Evolutionary conservation across 106 monocot species (phyloP).

Genomic region (Ottelia alismoides): DNA sequence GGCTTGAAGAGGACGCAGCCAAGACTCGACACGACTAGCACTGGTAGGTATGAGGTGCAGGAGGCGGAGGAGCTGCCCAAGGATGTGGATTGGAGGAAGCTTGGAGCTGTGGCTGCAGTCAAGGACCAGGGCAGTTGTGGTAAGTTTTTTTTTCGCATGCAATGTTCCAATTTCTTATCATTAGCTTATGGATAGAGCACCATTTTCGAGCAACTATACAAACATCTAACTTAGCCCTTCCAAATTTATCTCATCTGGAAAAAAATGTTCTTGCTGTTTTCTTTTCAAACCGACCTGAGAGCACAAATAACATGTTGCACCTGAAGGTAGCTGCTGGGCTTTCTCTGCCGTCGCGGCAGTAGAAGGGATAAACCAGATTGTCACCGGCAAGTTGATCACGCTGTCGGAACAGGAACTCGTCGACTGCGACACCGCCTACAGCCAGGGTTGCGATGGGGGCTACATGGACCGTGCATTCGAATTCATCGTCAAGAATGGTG

Average conservation of each 20-base stretch:
- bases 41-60: conserved; percentile 23
- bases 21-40: conserved; percentile 2
- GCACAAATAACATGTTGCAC: no score
- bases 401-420: conserved; percentile 80
- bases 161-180: no score
- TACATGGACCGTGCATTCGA: conserved; percentile 80
- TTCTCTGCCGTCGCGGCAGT: conserved; percentile 65
- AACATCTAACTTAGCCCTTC: no score
- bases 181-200: no score
- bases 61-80: conserved; percentile 46
- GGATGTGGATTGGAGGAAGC: conserved; percentile 62
- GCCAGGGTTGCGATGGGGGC: conserved; percentile 73
- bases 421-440: conserved; percentile 61
- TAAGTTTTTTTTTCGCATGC: conserved; percentile 15
- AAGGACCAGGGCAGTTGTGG: conserved; percentile 85
- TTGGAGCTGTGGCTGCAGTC: conserved; percentile 53
- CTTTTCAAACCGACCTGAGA: no score
- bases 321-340: conserved; percentile 77
- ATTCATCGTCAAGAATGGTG: conserved; percentile 64
- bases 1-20: conserved; percentile 12
- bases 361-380: conserved; percentile 66
- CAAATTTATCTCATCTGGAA: no score
- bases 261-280: no score
- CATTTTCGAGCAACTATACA: no score
- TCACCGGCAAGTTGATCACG: conserved; percentile 39